Conservation (phyloP, 2,329 filamentous ascomycete species). For the Rosellinia necatrix region DNA sequence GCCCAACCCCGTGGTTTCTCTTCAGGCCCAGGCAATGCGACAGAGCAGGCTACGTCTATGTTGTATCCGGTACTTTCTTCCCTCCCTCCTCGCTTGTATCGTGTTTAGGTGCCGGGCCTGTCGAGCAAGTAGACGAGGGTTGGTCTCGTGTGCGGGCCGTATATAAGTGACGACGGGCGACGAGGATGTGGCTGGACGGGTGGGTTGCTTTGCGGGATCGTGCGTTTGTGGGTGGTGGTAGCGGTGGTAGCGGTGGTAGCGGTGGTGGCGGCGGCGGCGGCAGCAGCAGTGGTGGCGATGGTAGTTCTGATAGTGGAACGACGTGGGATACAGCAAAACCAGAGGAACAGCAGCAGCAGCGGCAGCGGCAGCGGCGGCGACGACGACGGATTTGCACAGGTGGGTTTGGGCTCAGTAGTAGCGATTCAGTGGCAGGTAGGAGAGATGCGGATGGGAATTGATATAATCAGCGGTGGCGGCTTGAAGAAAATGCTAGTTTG, state of each 20-base stretch:
- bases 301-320: not conserved
- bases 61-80: not conserved
- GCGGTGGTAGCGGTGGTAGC: too few species aligned
- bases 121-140: not conserved
- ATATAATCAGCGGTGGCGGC: conserved; percentile 13
- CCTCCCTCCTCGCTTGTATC: not conserved
- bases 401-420: not conserved
- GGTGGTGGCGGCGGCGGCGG: too few species aligned
- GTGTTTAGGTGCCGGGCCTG: not conserved
- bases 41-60: conserved; percentile 10
- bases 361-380: not conserved
- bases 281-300: too few species aligned
- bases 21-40: conserved; percentile 19
- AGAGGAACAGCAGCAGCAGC: conserved; percentile 6
- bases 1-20: conserved; percentile 22
- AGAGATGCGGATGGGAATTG: conserved; percentile 11
- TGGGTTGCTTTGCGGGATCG: conserved; percentile 1
- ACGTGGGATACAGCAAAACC: conserved; percentile 8
- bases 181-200: conserved; percentile 6
- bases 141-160: not conserved
- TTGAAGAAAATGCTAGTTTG: conserved; percentile 10
- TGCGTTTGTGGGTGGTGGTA: not conserved
- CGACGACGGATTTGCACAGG: conserved; percentile 1
- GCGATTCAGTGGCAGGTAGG: not conserved
- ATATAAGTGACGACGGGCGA: not conserved